Percentiles rank a stretch among this genome's conserved stretches.
Conservation (phyloP, 192 early-diverging fungal species). For the Coemansia sp. region DNA sequence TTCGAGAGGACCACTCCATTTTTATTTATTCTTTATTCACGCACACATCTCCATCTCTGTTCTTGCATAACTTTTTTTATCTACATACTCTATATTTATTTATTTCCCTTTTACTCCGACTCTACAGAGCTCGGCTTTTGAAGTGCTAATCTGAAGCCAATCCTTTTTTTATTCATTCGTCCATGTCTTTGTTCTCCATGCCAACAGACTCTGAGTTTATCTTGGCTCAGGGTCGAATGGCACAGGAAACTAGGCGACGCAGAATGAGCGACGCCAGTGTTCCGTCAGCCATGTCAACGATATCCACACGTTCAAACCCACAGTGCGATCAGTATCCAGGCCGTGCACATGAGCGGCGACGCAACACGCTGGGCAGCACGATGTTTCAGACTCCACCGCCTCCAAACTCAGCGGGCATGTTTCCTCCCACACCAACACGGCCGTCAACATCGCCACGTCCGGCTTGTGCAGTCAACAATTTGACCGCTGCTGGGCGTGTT, state of each 20-base stretch:
- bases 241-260: slow-evolving; percentile 39
- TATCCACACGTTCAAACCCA: background rate
- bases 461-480: background rate
- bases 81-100: background rate
- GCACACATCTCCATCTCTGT: background rate
- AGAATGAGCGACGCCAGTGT: slow-evolving; percentile 40
- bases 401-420: background rate
- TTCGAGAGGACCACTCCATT: background rate
- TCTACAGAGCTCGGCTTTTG: background rate
- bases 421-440: background rate
- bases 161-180: background rate
- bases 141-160: background rate
- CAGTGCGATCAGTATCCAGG: background rate
- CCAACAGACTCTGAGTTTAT: slow-evolving; percentile 40
- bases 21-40: slow-evolving; percentile 1
- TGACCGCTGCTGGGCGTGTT: background rate
- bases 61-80: background rate
- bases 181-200: slow-evolving; percentile 30
- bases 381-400: slow-evolving; percentile 13
- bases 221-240: slow-evolving; percentile 31
- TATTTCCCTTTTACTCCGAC: background rate
- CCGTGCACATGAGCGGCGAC: slow-evolving; percentile 19
- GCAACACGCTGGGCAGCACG: slow-evolving; percentile 40
- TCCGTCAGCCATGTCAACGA: slow-evolving; percentile 18
- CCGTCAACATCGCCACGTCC: background rate